phyloP scores from a whole-genome alignment of 2,329 filamentous ascomycete genomes.

The Acrocalymma vagum region DNA sequence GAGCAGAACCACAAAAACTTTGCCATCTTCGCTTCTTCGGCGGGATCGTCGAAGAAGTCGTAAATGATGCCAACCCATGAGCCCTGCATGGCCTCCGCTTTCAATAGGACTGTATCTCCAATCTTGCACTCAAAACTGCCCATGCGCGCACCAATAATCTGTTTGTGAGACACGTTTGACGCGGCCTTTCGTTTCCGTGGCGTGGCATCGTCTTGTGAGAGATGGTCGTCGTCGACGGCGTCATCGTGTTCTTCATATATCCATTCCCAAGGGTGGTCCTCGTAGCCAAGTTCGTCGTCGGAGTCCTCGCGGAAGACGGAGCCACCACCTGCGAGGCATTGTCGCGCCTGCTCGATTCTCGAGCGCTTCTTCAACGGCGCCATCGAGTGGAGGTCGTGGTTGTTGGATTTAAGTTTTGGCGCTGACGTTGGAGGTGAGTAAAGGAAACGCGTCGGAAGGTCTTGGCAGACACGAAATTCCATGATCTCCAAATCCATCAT shows the following conservation, averaged over 20 bases:
- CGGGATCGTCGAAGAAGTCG: constrained; percentile 74
- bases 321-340: constrained; percentile 64
- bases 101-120: constrained; percentile 86
- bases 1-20: constrained; percentile 97
- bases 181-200: constrained; percentile 44
- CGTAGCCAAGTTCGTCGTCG: constrained; percentile 78
- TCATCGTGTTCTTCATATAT: constrained; percentile 67
- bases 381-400: constrained; percentile 37
- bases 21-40: constrained; percentile 73
- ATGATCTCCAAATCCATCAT: too few species aligned
- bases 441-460: constrained; percentile 36
- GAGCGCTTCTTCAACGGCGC: constrained; percentile 50
- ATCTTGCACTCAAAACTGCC: constrained; percentile 81
- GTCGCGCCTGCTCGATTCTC: constrained; percentile 56
- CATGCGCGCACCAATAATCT: constrained; percentile 83
- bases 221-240: constrained; percentile 24
- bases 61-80: constrained; percentile 93
- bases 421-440: constrained; percentile 33
- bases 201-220: constrained; percentile 30
- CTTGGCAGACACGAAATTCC: constrained; percentile 37
- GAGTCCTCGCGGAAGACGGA: constrained; percentile 80
- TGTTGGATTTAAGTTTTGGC: constrained; percentile 26
- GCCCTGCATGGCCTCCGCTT: constrained; percentile 88
- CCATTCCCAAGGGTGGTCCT: constrained; percentile 62
- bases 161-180: constrained; percentile 36